phyloP scores from a whole-genome alignment of 208 protist genomes.

The Porcisia hertigi region DNA sequence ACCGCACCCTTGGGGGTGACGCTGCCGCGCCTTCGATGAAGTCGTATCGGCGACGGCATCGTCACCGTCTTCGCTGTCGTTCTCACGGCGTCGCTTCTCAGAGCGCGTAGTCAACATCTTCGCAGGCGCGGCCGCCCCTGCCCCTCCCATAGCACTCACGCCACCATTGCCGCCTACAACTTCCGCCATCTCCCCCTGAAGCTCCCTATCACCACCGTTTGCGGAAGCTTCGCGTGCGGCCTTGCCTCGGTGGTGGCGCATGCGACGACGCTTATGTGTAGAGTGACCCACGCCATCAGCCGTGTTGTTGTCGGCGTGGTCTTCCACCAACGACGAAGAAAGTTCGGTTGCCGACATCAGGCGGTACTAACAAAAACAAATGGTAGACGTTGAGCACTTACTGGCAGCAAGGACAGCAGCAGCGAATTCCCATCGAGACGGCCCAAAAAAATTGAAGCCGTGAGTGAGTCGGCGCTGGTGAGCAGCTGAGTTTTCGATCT shows the following conservation, averaged over 20 bases:
- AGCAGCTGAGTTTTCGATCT: not conserved
- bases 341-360: not conserved
- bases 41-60: not conserved
- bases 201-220: not conserved
- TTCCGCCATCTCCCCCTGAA: constrained; percentile 11
- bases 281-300: constrained; percentile 4
- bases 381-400: not conserved
- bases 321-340: not conserved
- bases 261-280: constrained; percentile 38
- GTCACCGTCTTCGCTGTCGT: not conserved
- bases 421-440: not conserved
- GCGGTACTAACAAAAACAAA: not conserved
- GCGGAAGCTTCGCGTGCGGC: constrained; percentile 27
- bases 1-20: not conserved
- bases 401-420: not conserved
- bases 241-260: constrained; percentile 68
- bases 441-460: not conserved
- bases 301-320: not conserved
- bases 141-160: not conserved
- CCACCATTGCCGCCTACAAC: constrained; percentile 4
- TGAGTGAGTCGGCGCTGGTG: not conserved
- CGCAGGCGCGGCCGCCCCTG: not conserved
- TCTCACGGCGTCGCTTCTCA: constrained; percentile 26
- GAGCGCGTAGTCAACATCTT: not conserved
- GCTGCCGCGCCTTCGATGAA: not conserved